A percentile compares a stretch with the other conserved stretches of the same genome.
phyloP scores from a whole-genome alignment of 192 early-diverging fungal genomes.

The Bifiguratus adelaidae region DNA sequence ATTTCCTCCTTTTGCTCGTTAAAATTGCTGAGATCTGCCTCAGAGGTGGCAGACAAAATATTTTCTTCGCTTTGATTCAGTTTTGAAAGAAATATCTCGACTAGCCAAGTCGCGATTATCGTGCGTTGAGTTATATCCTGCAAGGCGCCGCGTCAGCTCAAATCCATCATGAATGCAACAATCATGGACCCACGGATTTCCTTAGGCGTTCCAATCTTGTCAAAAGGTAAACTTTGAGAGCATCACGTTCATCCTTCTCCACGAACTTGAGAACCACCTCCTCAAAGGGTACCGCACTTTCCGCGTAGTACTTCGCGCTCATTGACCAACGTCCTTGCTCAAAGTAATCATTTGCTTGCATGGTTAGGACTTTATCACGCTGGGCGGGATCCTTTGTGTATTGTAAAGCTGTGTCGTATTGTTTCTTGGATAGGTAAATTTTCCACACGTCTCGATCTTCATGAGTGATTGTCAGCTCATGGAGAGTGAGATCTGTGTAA shows the following conservation, averaged over 20 bases:
- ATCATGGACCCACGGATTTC: constrained; percentile 34
- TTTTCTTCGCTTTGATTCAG: constrained; percentile 57
- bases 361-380: constrained; percentile 64
- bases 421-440: constrained; percentile 69
- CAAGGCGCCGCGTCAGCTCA: too few relatives aligned
- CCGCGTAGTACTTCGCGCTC: constrained; percentile 84
- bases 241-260: constrained; percentile 54
- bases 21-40: constrained; percentile 21
- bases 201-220: constrained; percentile 62
- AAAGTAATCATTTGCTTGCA: constrained; percentile 86
- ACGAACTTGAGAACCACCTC: constrained; percentile 85
- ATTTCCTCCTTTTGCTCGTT: constrained; percentile 48
- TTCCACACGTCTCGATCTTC: constrained; percentile 96
- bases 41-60: constrained; percentile 19
- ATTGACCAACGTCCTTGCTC: constrained; percentile 54
- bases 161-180: too few relatives aligned
- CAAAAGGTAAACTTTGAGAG: constrained; percentile 69
- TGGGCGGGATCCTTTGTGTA: constrained; percentile 71
- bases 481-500: constrained; percentile 70
- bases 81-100: constrained; percentile 77
- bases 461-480: constrained; percentile 82
- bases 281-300: constrained; percentile 73
- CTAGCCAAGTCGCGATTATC: constrained; percentile 77
- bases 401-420: constrained; percentile 73
- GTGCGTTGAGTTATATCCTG: constrained; percentile 74